Conservation (phyloP, 306 rosid genomes). For the Lathyrus aphaca region DNA sequence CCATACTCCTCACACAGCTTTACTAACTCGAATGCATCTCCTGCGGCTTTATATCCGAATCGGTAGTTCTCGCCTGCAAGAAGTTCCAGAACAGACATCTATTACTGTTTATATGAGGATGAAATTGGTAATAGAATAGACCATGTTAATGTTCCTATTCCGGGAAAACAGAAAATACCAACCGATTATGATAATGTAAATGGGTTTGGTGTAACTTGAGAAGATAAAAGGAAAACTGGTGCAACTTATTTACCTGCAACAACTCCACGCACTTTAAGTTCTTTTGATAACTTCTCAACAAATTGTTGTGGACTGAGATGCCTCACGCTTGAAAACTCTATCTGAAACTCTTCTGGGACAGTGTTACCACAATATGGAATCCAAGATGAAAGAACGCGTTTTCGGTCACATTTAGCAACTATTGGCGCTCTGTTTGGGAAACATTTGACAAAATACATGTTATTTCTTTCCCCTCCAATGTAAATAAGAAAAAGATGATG, state of each 20-base stretch:
- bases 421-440: constrained; percentile 74
- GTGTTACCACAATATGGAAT: constrained; percentile 63
- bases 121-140: constrained; percentile 12
- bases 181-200: constrained; percentile 10
- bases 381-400: constrained; percentile 86
- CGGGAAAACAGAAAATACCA: not conserved
- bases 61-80: constrained; percentile 88
- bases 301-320: constrained; percentile 79
- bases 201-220: not conserved
- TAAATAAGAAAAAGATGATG: not conserved
- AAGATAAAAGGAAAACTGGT: constrained; percentile 8
- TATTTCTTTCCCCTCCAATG: constrained; percentile 12
- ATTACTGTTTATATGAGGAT: constrained; percentile 32
- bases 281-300: constrained; percentile 78
- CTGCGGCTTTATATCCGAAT: constrained; percentile 95
- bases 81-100: constrained; percentile 38
- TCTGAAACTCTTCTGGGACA: constrained; percentile 71
- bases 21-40: constrained; percentile 75
- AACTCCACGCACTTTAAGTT: constrained; percentile 80
- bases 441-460: constrained; percentile 14
- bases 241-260: constrained; percentile 71
- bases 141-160: constrained; percentile 14
- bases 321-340: constrained; percentile 82
- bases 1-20: constrained; percentile 82
- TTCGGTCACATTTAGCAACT: constrained; percentile 87